Evolutionary conservation across 108 stramenopile genomes (phyloP).

Genomic region (Discostella stelligeroides): DNA sequence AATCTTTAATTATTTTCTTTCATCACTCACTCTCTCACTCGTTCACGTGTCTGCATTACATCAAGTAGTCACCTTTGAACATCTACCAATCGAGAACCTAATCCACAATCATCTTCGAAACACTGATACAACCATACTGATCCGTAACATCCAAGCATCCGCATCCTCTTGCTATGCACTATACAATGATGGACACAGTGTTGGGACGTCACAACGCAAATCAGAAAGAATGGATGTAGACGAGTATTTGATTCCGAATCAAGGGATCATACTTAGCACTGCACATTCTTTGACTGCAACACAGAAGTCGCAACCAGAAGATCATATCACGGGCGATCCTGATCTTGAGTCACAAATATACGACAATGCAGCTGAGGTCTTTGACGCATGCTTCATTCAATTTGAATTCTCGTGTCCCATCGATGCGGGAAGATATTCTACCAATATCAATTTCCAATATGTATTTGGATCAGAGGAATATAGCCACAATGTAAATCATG

Average conservation of each 20-base stretch:
- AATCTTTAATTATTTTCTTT: no score
- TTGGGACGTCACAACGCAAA: no score
- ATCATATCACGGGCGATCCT: not conserved
- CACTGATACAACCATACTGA: not conserved
- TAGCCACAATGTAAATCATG: not conserved
- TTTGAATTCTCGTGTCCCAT: slow-evolving; percentile 21
- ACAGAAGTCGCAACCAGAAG: not conserved
- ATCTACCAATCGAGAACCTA: not conserved
- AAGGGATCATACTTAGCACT: slow-evolving; percentile 8
- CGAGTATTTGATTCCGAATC: not conserved
- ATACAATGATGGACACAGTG: not conserved
- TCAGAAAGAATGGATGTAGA: not conserved
- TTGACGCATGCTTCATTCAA: slow-evolving; percentile 29
- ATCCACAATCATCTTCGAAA: not conserved
- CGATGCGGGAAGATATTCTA: not conserved
- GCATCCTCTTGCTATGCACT: not conserved
- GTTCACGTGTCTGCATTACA: no score
- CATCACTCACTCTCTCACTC: no score
- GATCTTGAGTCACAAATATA: not conserved
- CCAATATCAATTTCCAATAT: slow-evolving; percentile 7
- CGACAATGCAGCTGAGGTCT: not conserved
- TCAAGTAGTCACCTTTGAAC: not conserved
- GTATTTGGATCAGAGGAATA: slow-evolving; percentile 36
- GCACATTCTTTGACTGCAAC: slow-evolving; percentile 6
- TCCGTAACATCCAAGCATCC: slow-evolving; percentile 4